phyloP scores from a whole-genome alignment of 2,329 filamentous ascomycete genomes.

The Esteya vermicola region DNA sequence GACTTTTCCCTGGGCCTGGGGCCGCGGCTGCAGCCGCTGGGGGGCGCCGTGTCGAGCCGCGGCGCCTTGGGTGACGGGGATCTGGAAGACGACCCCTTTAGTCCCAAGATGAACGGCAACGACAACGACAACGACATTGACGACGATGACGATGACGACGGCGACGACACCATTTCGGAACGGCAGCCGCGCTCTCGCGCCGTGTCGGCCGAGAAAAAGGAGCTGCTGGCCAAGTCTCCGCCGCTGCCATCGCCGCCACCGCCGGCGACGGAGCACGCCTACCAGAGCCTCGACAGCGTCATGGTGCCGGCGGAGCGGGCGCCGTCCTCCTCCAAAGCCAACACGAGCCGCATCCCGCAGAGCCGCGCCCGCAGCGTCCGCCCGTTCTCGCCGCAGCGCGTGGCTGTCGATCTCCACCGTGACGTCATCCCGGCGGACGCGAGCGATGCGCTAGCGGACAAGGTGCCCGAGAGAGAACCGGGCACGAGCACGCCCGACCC shows the following conservation, averaged over 20 bases:
- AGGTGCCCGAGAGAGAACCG: background rate
- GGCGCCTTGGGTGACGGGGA: background rate
- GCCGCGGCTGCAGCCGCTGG: constrained; percentile 6
- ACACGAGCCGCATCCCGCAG: constrained; percentile 10
- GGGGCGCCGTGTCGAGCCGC: constrained; percentile 9
- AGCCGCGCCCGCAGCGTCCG: constrained; percentile 31
- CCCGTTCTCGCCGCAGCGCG: constrained; percentile 45
- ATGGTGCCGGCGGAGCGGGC: constrained; percentile 15
- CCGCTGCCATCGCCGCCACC: constrained; percentile 22
- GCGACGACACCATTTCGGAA: background rate
- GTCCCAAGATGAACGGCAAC: constrained; percentile 4
- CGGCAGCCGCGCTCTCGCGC: background rate
- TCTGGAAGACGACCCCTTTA: background rate
- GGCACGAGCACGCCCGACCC: no score
- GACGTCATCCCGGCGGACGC: constrained; percentile 14
- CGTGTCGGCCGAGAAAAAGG: no score
- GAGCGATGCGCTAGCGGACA: background rate
- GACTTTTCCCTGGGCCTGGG: constrained; percentile 3
- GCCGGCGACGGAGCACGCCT: constrained; percentile 26
- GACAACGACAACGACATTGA: constrained; percentile 16
- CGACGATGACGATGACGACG: background rate
- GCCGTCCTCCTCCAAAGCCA: constrained; percentile 26
- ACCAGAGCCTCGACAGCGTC: constrained; percentile 39
- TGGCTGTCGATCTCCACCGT: constrained; percentile 18
- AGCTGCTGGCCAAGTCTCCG: background rate